phyloP scores from a whole-genome alignment of 352 stramenopile genomes.

The Globisporangium heterothallicum region DNA sequence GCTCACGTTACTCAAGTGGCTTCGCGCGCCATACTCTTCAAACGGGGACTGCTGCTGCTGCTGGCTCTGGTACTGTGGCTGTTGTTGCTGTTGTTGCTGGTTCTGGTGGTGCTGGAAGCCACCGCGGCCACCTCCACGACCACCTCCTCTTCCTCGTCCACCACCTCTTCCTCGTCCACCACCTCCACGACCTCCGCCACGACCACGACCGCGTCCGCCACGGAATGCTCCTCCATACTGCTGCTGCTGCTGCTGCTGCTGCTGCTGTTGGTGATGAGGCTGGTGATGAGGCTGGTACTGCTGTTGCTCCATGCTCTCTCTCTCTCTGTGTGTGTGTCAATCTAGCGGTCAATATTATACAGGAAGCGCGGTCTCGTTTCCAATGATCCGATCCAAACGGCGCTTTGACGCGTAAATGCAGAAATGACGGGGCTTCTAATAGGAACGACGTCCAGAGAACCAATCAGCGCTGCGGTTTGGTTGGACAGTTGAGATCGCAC shows the following conservation, averaged over 20 bases:
- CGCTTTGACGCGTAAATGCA: neutral
- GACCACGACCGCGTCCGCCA: constrained; percentile 23
- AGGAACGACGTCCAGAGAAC: neutral
- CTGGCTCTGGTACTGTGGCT: neutral
- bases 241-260: neutral
- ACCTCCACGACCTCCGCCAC: constrained; percentile 1
- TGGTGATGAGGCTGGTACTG: neutral
- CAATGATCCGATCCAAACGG: neutral
- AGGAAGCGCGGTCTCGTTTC: too few relatives aligned
- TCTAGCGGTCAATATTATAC: too few relatives aligned
- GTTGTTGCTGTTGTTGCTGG: constrained; percentile 1
- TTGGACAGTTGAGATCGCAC: neutral
- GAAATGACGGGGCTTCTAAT: neutral
- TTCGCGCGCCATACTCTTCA: constrained; percentile 1
- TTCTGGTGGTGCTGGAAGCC: constrained; percentile 11
- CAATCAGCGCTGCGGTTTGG: neutral
- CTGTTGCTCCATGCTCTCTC: neutral
- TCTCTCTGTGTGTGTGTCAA: neutral
- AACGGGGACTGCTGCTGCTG: constrained; percentile 9
- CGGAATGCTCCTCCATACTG: neutral
- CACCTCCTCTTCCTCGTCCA: constrained; percentile 26
- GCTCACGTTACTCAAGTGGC: neutral
- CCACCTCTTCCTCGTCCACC: constrained; percentile 1
- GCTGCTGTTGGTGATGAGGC: neutral
- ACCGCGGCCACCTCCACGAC: constrained; percentile 25